These are phyloP conservation scores for Achaetomium macrosporum DNA, from an alignment of 2,329 filamentous ascomycete species.

Conservation along the genomic window DNA sequence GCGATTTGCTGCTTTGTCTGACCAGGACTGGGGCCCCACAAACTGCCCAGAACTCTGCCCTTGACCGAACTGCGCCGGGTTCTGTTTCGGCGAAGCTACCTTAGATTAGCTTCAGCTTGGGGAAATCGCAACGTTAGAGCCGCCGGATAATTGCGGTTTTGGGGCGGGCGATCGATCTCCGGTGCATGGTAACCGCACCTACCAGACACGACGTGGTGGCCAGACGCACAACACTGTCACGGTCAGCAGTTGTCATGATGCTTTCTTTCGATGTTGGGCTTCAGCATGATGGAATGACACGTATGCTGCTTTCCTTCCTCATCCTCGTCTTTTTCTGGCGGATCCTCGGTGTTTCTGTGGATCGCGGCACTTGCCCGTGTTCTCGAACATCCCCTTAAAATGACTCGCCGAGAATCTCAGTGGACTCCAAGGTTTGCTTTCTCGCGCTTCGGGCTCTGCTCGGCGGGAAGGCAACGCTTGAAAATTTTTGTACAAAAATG, in stretches of 20 bases:
- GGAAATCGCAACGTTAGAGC: conserved; percentile 18
- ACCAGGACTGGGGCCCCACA: conserved; percentile 9
- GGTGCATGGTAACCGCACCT: conserved; percentile 16
- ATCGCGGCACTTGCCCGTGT: conserved; percentile 14
- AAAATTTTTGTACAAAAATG: conserved; percentile 2
- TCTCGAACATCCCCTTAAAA: conserved; percentile 10
- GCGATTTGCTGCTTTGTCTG: conserved; percentile 4
- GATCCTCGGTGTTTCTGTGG: conserved; percentile 22
- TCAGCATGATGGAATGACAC: conserved; percentile 3
- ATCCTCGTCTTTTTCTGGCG: conserved; percentile 1
- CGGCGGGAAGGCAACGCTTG: conserved; percentile 8
- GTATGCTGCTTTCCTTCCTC: conserved; percentile 2
- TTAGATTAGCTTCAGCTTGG: too few species aligned
- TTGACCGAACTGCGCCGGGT: conserved; percentile 14
- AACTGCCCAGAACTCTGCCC: neutral
- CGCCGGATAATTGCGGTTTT: conserved; percentile 23
- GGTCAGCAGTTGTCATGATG: too few species aligned
- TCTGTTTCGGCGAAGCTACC: too few species aligned
- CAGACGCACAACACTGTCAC: too few species aligned
- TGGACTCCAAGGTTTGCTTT: neutral
- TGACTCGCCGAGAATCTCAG: conserved; percentile 16
- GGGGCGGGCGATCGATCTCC: conserved; percentile 21
- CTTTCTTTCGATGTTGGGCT: neutral
- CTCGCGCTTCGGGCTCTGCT: conserved; percentile 18
- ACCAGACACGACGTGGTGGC: neutral